These are phyloP conservation scores for Nannochloris sp. DNA, from an alignment of 139 green algal genomes.

Conservation along the genomic window DNA sequence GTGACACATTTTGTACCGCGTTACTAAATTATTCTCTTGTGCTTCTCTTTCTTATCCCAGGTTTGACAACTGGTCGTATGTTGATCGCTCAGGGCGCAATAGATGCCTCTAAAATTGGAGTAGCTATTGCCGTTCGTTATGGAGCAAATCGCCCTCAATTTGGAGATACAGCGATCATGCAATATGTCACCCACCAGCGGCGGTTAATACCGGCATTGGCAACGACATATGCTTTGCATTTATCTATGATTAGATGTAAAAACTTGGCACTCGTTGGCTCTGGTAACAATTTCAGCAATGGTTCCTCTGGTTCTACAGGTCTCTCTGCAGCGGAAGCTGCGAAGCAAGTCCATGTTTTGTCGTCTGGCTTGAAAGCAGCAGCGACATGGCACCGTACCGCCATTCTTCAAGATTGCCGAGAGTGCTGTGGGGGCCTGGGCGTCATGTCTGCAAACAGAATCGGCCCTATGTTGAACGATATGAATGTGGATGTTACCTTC, in stretches of 20 bases:
- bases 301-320: constrained; percentile 22
- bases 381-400: constrained; percentile 72
- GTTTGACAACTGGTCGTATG: constrained; percentile 53
- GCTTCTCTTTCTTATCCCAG: no score
- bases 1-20: no score
- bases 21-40: no score
- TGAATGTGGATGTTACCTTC: constrained; percentile 85
- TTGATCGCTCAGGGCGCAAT: constrained; percentile 74
- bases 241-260: constrained; percentile 64
- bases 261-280: constrained; percentile 5
- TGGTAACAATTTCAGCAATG: not conserved
- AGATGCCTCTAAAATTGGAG: constrained; percentile 69
- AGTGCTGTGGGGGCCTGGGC: constrained; percentile 77
- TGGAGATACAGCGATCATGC: constrained; percentile 58
- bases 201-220: constrained; percentile 73
- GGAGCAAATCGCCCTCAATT: constrained; percentile 60
- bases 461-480: constrained; percentile 74
- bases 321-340: constrained; percentile 37
- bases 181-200: constrained; percentile 84
- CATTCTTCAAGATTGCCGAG: constrained; percentile 65
- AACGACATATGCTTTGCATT: constrained; percentile 71
- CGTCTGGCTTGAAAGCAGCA: constrained; percentile 74
- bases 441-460: constrained; percentile 81
- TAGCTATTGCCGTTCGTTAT: constrained; percentile 78
- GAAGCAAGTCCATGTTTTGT: constrained; percentile 78